Evolutionary conservation across 352 stramenopile species (phyloP), one percentile per base, ranked within the genome.

Genomic region (Phytophthora agathidicida): DNA sequence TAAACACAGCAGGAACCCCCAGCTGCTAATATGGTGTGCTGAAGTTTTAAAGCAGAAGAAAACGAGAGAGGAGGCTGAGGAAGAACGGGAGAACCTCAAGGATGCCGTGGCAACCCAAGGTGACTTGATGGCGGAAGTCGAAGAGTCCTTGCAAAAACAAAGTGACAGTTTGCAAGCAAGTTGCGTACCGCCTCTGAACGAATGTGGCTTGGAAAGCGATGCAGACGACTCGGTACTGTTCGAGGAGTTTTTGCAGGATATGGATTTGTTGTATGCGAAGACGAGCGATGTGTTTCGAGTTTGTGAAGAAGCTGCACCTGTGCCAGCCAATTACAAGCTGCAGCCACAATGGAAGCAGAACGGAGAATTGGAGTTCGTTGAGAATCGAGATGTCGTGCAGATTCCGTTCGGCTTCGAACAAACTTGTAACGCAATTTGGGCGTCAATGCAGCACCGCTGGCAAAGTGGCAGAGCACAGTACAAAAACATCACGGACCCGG

Each of bases 371-470:
- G 55, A 54, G 35, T 59, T 32, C 31, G 16, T 52, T 33, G 63
- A 72, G 31, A 60, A 48, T 30, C 20, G 57, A 3, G 58, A 72
- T 27, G 56, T 53, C 19, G 19, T 64, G 14, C 13, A 57, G 5
- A 37, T 72, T 14, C 57, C 38, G 7, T 59, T 52, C 11, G 26
- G 6, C 22, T 37, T 57, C 7, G 38, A 59, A 7, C 44, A 57
- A 10, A 42, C 51, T 36, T 44, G 49, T 5, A 36, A 24, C 24
- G 47, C 54, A 22, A 48, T 58, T 22, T 69, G 60, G 60, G 16
- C 47, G 10, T 48, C 57, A 5, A 61, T 65, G 31, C 17, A 31
- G 4, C 26, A 27, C 16, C 44, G 56, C 9, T 26, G 22, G 20
- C 43, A 62, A 14, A 30, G 17, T 17, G 23, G 36, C 6, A 20